Conservation (phyloP, 1,139 yeast genomes). For the Pichia sp. region DNA sequence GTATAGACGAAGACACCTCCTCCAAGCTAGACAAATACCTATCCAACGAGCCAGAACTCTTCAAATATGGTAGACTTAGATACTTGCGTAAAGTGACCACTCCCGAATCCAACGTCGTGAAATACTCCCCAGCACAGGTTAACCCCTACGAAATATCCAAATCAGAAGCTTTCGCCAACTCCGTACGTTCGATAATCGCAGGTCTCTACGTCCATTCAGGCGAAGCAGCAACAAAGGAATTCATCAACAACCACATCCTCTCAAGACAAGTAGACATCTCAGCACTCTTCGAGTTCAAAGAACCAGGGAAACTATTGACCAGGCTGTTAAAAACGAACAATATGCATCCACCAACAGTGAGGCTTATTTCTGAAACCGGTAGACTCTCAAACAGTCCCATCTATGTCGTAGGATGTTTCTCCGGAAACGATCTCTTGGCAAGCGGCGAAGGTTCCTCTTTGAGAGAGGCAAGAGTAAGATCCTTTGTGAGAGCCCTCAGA, state of each 20-base stretch:
- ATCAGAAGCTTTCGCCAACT: constrained; percentile 39
- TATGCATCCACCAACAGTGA: constrained; percentile 70
- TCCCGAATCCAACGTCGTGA: constrained; percentile 41
- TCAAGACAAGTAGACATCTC: constrained; percentile 74
- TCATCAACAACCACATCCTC: constrained; percentile 68
- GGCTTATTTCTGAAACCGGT: constrained; percentile 91
- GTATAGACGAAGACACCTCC: constrained; percentile 71
- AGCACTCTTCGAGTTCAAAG: constrained; percentile 70
- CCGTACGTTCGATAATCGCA: constrained; percentile 69
- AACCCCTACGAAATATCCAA: constrained; percentile 25
- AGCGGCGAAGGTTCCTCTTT: constrained; percentile 95
- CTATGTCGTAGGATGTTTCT: constrained; percentile 86
- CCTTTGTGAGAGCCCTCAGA: constrained; percentile 86
- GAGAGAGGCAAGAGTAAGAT: constrained; percentile 87
- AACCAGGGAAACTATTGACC: constrained; percentile 83
- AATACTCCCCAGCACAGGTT: constrained; percentile 24
- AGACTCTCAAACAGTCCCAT: constrained; percentile 80
- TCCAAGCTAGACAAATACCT: constrained; percentile 64
- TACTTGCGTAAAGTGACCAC: constrained; percentile 31
- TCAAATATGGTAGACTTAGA: constrained; percentile 63
- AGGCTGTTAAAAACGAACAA: constrained; percentile 74
- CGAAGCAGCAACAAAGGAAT: constrained; percentile 54
- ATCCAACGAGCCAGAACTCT: constrained; percentile 61
- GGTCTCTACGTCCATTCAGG: constrained; percentile 67
- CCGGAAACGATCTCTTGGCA: constrained; percentile 79